Base-by-base conservation (phyloP, 495 filamentous ascomycete genomes). In the Halenospora varia region DNA sequence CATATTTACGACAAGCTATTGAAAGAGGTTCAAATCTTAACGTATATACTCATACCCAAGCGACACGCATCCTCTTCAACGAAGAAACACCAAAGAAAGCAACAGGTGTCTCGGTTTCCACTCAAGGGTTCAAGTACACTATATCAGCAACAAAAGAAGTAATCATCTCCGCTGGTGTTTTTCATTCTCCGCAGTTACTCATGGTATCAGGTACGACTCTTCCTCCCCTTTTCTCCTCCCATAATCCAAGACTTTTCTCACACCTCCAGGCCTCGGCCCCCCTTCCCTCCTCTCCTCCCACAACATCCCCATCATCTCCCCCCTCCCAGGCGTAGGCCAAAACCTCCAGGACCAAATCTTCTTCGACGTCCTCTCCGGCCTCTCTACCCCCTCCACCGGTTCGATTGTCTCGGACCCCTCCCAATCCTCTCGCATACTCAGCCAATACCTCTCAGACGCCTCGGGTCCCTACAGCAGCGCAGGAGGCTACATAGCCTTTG, bases 261-360 rank as follows among this genome's bases (percentile, higher is more conserved):
- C 47, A 3, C 3, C 10, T 10, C 8, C 25, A 49, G 86, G 87
- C 9, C 71, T 90, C 47, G 86, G 86, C 0, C 79, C 82, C 0
- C 53, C 46, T 2, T 62, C 61, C 0, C 76, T 83, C 22, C 75
- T 89, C 0, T 13, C 67, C 3, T 60, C 61, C 10, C 71, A 77
- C 51, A 65, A 67, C 15, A 86, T 88, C 55, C 62, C 73, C 2
- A 71, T 85, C 0, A 56, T 88, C 0, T 60, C 66, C 20, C 77
- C 86, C 57, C 72, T 82, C 0, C 80, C 82, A 0, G 82, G 79
- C 9, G 85, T 89, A 0, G 86, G 86, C 25, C 72, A 73, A 19
- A 88, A 88, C 66, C 68, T 88, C 0, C 82, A 86, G 61, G 82
- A 86, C 64, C 82, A 83, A 52, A 58, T 71, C 4, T 72, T 71